Conservation (phyloP, 129 eudicot species). For the Silybum marianum region DNA sequence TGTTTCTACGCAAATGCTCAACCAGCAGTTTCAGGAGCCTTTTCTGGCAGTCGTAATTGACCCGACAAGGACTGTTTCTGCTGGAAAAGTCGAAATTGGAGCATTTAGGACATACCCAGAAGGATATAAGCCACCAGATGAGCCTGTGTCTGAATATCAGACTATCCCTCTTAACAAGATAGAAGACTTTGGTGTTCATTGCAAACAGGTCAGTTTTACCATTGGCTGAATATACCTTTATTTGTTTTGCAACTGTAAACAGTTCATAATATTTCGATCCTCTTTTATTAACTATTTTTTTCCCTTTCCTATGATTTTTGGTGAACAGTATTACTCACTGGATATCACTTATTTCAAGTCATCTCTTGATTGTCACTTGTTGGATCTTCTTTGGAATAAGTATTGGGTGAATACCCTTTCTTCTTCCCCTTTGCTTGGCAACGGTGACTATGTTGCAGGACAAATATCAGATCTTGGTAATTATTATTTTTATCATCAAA, state of each 20-base stretch:
- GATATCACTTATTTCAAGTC: conserved; percentile 95
- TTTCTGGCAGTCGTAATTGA: conserved; percentile 96
- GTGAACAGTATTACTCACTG: conserved; percentile 83
- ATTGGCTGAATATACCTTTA: not conserved
- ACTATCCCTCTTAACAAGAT: conserved; percentile 97
- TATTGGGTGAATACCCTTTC: conserved; percentile 99
- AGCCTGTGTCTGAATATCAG: conserved; percentile 95
- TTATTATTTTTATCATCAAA: not conserved
- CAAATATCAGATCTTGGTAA: conserved; percentile 97
- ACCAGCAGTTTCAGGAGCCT: conserved; percentile 96
- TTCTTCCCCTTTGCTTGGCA: conserved; percentile 94
- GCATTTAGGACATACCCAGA: conserved; percentile 98
- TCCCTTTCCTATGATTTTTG: not conserved
- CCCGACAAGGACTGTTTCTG: conserved; percentile 95
- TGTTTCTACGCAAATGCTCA: conserved; percentile 96
- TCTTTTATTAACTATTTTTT: not conserved
- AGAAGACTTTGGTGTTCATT: conserved; percentile 98
- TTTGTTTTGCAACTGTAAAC: not conserved
- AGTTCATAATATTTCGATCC: not conserved
- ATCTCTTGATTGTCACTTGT: conserved; percentile 90
- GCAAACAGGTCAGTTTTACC: conserved; percentile 74
- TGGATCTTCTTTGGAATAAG: conserved; percentile 98
- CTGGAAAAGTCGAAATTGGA: conserved; percentile 98
- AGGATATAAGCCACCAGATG: conserved; percentile 97
- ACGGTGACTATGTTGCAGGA: conserved; percentile 97